Evolutionary conservation across 495 filamentous ascomycete species (phyloP).

Genomic region (Glutinoglossum americanum): DNA sequence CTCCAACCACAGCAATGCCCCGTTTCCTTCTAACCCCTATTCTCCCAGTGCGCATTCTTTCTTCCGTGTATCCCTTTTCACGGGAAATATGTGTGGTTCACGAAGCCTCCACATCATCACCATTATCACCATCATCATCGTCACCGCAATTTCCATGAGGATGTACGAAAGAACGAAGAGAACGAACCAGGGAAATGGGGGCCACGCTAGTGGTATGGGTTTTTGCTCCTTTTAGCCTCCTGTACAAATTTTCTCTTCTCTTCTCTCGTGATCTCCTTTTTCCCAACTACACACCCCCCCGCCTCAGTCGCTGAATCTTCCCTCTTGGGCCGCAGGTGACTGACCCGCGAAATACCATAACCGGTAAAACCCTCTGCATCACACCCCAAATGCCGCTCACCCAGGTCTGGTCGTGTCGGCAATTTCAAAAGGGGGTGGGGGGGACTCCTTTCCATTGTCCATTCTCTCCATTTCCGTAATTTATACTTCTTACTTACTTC

Average conservation of each 20-base stretch:
- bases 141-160: neutral
- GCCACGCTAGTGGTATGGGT: neutral
- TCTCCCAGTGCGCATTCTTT: neutral
- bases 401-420: no score
- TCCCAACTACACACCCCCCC: neutral
- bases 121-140: neutral
- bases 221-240: neutral
- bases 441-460: neutral
- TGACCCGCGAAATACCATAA: no score
- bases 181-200: neutral
- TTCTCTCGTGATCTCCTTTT: neutral
- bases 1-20: neutral
- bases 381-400: no score
- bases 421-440: no score
- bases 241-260: neutral
- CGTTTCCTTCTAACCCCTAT: neutral
- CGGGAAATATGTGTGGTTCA: neutral
- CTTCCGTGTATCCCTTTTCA: neutral
- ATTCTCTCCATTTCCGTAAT: neutral
- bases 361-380: no score
- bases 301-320: neutral
- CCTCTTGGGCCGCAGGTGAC: no score
- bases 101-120: no score
- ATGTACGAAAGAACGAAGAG: neutral
- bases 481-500: no score